A percentile compares a stretch with the other conserved stretches of the same genome.
These are phyloP conservation scores for Pseudocercospora eumusae DNA, from an alignment of 2,329 filamentous ascomycete species.

Conservation along the genomic window DNA sequence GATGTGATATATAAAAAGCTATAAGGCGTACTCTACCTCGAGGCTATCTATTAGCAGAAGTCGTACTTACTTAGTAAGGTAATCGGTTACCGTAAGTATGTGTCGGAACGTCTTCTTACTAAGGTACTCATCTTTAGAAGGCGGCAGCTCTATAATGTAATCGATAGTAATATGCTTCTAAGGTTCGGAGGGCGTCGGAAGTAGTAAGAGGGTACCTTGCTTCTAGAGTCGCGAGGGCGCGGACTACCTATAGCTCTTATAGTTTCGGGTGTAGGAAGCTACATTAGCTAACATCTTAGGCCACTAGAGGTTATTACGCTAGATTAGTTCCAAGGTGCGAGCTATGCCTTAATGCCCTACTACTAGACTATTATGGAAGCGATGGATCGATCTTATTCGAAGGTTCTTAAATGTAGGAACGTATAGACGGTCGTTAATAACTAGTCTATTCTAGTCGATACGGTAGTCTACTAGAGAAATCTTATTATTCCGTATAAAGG, in stretches of 20 bases:
- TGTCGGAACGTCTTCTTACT: too few relatives aligned
- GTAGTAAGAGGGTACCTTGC: neutral
- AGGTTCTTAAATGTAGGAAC: too few relatives aligned
- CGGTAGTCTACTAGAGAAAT: neutral
- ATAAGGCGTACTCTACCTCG: neutral
- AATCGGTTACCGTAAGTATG: too few relatives aligned
- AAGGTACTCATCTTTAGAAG: too few relatives aligned
- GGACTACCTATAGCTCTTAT: neutral
- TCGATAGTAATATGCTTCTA: neutral
- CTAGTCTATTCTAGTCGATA: too few relatives aligned
- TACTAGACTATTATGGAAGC: neutral
- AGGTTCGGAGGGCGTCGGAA: too few relatives aligned
- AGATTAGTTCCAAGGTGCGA: neutral
- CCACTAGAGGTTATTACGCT: too few relatives aligned
- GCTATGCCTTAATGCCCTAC: neutral
- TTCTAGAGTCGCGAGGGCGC: neutral
- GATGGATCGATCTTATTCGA: neutral
- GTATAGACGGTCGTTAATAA: neutral
- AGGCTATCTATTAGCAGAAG: neutral
- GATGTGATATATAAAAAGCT: neutral
- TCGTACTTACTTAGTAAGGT: neutral
- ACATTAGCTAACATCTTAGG: too few relatives aligned
- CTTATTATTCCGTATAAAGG: neutral
- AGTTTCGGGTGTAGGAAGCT: too few relatives aligned
- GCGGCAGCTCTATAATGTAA: too few relatives aligned